Percentiles rank a stretch among this genome's conserved stretches.
These are phyloP conservation scores for Cordyceps farinosa DNA, from an alignment of 2,329 filamentous ascomycete genomes.

Conservation along the genomic window DNA sequence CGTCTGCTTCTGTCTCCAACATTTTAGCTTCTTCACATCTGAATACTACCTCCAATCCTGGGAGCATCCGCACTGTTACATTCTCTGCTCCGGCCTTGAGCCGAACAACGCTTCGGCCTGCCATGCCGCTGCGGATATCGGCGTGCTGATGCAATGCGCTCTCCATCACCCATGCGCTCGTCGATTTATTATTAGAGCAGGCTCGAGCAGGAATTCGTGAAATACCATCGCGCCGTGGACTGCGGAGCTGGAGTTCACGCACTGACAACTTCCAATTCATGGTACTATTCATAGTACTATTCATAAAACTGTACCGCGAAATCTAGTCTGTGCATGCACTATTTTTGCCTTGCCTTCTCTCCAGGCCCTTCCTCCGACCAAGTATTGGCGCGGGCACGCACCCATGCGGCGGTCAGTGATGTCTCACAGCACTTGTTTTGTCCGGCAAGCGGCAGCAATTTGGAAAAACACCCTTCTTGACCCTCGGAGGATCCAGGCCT, in stretches of 20 bases:
- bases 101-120: not conserved
- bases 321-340: too few species aligned
- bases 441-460: not conserved
- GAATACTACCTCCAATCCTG: not conserved
- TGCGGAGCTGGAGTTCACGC: too few species aligned
- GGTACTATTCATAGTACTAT: not conserved
- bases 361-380: too few species aligned
- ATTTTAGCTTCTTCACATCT: not conserved
- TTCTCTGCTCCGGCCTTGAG: not conserved
- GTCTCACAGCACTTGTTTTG: too few species aligned
- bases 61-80: not conserved
- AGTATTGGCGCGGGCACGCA: too few species aligned
- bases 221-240: not conserved
- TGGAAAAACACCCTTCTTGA: too few species aligned
- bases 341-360: too few species aligned
- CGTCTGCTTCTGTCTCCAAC: not conserved
- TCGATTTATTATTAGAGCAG: not conserved
- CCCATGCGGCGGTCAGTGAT: too few species aligned
- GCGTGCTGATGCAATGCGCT: not conserved
- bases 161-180: not conserved
- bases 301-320: not conserved
- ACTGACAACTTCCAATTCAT: too few species aligned
- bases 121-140: conserved; percentile 2
- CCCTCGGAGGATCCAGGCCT: not conserved
- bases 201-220: not conserved